phyloP scores from a whole-genome alignment of 192 early-diverging fungal species.

The Dissophora ornata region DNA sequence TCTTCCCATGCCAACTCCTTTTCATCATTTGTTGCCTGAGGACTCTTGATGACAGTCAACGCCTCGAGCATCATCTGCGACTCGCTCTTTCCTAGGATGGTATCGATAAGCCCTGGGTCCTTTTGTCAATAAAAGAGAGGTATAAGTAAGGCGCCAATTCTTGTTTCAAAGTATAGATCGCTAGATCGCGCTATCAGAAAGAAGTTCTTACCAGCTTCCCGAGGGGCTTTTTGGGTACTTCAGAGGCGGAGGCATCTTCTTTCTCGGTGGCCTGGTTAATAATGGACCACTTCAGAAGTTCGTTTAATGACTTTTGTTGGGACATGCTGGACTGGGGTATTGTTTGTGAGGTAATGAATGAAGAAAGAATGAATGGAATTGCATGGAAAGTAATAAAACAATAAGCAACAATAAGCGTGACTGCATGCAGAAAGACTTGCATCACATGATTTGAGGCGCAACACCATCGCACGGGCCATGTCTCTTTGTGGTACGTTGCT shows the following conservation, averaged over 20 bases:
- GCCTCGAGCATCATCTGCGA: slow-evolving; percentile 89
- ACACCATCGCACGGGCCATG: too few relatives aligned
- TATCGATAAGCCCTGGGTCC: slow-evolving; percentile 91
- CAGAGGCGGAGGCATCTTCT: slow-evolving; percentile 69
- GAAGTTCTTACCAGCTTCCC: slow-evolving; percentile 49
- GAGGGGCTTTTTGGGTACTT: slow-evolving; percentile 42
- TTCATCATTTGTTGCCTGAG: slow-evolving; percentile 69
- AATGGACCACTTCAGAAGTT: slow-evolving; percentile 91
- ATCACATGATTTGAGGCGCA: slow-evolving; percentile 1
- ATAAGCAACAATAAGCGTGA: too few relatives aligned
- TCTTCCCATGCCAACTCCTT: slow-evolving; percentile 90
- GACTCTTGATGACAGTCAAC: slow-evolving; percentile 72
- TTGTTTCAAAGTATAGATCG: not conserved
- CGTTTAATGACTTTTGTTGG: slow-evolving; percentile 63
- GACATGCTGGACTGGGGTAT: slow-evolving; percentile 1
- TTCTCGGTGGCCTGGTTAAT: slow-evolving; percentile 71
- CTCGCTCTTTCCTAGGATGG: slow-evolving; percentile 93
- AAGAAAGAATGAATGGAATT: slow-evolving; percentile 17
- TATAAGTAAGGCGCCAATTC: too few relatives aligned
- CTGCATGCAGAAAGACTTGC: too few relatives aligned
- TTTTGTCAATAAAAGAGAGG: slow-evolving; percentile 27
- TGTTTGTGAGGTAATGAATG: slow-evolving; percentile 2
- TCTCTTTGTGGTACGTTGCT: too few relatives aligned
- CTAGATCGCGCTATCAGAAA: not conserved
- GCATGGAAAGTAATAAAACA: too few relatives aligned